Evolutionary conservation across 345 rosid species (phyloP).

Genomic region (Cardiospermum halicacabum): DNA sequence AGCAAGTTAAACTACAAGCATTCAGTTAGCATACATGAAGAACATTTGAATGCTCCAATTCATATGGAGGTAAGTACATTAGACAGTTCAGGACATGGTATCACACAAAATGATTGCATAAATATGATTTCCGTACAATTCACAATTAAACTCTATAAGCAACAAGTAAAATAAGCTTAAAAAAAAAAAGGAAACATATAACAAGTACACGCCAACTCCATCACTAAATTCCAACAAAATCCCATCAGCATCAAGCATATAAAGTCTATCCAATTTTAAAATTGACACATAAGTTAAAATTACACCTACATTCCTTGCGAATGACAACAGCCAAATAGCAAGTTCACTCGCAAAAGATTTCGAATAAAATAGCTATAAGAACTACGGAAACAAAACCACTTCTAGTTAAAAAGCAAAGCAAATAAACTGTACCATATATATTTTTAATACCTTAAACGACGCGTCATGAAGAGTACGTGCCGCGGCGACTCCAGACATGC

Average conservation of each 20-base stretch:
- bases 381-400: neutral
- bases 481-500: conserved; percentile 87
- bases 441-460: conserved; percentile 60
- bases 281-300: neutral
- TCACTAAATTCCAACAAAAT: neutral
- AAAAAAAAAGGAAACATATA: neutral
- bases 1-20: neutral
- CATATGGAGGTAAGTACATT: too few relatives aligned
- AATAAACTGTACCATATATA: neutral
- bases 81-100: neutral
- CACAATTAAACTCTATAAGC: neutral
- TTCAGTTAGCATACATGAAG: neutral
- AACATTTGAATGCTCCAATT: too few relatives aligned
- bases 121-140: neutral
- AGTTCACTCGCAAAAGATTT: neutral
- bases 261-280: neutral
- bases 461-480: conserved; percentile 92
- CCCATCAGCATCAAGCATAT: neutral
- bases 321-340: neutral
- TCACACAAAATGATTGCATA: neutral
- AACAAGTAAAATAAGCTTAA: neutral
- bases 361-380: neutral
- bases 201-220: too few relatives aligned
- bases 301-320: neutral
- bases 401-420: neutral